A percentile compares a stretch with the other conserved stretches of the same genome.
phyloP scores from a whole-genome alignment of 371 early-diverging fungal genomes.

The Conidiobolus coronatus region DNA sequence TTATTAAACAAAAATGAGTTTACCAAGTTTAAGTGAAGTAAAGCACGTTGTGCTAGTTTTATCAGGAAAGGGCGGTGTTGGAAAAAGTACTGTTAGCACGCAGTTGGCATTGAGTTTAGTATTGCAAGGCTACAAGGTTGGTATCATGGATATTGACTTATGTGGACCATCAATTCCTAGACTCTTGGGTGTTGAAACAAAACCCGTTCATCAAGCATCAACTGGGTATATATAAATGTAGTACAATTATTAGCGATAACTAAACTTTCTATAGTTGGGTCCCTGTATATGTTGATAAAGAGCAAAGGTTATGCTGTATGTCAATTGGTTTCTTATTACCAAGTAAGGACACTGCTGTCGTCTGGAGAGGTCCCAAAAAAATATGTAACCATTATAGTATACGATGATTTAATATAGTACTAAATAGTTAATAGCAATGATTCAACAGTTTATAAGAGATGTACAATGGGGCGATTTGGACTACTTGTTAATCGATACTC shows the following conservation, averaged over 20 bases:
- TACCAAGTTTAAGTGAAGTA: slow-evolving; percentile 12
- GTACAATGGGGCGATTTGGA: slow-evolving; percentile 73
- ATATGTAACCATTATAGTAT: slow-evolving; percentile 19
- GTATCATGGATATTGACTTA: slow-evolving; percentile 84
- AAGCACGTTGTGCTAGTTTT: slow-evolving; percentile 62
- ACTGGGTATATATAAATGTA: slow-evolving; percentile 18
- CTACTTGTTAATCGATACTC: slow-evolving; percentile 81
- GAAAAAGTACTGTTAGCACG: slow-evolving; percentile 53
- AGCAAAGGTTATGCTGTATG: slow-evolving; percentile 41
- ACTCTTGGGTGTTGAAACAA: slow-evolving; percentile 57
- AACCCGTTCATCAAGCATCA: slow-evolving; percentile 47
- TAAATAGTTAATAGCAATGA: too few species aligned
- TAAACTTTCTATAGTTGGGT: slow-evolving; percentile 38
- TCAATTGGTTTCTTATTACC: slow-evolving; percentile 73
- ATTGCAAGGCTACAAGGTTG: slow-evolving; percentile 28
- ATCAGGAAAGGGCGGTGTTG: slow-evolving; percentile 93
- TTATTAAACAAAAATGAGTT: slow-evolving; percentile 5
- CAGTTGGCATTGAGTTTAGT: slow-evolving; percentile 35
- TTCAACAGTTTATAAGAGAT: slow-evolving; percentile 75
- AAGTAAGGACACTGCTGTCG: slow-evolving; percentile 62
- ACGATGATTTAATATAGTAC: background rate
- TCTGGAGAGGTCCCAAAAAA: slow-evolving; percentile 94
- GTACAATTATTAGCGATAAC: background rate
- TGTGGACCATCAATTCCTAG: slow-evolving; percentile 79
- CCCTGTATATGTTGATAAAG: slow-evolving; percentile 66